A percentile compares a stretch with the other conserved stretches of the same genome.
These are phyloP conservation scores for Penicillium malachiteum DNA, from an alignment of 495 filamentous ascomycete genomes.

Conservation along the genomic window DNA sequence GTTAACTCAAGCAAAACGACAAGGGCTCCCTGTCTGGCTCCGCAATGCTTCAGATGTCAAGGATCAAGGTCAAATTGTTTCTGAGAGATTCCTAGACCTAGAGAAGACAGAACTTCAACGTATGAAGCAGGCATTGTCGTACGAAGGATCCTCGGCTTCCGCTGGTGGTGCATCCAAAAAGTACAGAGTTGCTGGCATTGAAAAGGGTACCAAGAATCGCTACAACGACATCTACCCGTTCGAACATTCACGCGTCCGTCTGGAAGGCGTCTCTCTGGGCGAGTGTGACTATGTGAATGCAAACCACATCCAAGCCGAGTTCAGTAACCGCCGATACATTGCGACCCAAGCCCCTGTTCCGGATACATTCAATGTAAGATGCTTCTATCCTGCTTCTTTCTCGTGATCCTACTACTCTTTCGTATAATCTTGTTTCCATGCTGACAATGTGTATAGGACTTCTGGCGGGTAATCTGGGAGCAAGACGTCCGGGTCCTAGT, in stretches of 20 bases:
- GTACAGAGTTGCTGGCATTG: constrained; percentile 78
- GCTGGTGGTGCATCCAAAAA: constrained; percentile 27
- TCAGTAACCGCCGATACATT: constrained; percentile 88
- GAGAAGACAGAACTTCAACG: constrained; percentile 83
- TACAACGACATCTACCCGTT: constrained; percentile 99
- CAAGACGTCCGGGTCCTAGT: constrained; percentile 92
- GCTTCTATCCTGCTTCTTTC: too few species aligned
- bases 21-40: constrained; percentile 73
- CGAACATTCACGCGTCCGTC: constrained; percentile 84
- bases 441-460: constrained; percentile 67
- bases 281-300: constrained; percentile 96
- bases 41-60: constrained; percentile 59
- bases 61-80: constrained; percentile 75
- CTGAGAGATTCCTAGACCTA: constrained; percentile 78
- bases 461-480: constrained; percentile 97
- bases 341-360: constrained; percentile 93
- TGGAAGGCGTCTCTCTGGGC: constrained; percentile 67
- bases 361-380: constrained; percentile 80
- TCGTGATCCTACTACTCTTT: too few species aligned
- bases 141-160: constrained; percentile 54
- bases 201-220: constrained; percentile 90
- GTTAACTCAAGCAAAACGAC: constrained; percentile 43
- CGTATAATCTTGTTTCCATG: background rate
- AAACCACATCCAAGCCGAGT: constrained; percentile 73
- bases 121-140: constrained; percentile 85